Base-by-base conservation (phyloP, 331 rosid species). In the Rosa hybrid region DNA sequence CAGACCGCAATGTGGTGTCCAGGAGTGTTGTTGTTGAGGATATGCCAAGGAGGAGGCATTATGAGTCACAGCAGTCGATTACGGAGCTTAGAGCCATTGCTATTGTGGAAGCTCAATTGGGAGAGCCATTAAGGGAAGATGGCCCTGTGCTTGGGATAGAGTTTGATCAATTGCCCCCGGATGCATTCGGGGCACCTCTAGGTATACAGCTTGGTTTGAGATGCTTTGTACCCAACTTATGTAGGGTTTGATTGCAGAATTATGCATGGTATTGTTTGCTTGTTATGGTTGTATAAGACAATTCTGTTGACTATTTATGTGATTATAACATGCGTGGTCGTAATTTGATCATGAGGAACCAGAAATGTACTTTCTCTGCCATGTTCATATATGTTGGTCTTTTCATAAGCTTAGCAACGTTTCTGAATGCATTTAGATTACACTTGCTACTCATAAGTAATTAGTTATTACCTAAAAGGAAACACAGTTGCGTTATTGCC, bases 111-210 rank as follows among this genome's bases (percentile, higher is more conserved):
- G 93, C 94, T 54, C 99, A 96, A 77, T 84, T 96, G 83, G 98
- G 98, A 62, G 97, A 93, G 83, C 92, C 97, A 62, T 76, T 96
- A 82, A 90, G 97, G 87, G 98, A 93, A 25, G 97, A 96, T 65
- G 99, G 97, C 23, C 99, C 99, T 3, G 77, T 90, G 81, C 89
- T 96, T 21, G 99, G 99, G 76, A 80, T 90, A 44, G 99, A 96
- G 88, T 96, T 96, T 78, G 99, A 96, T 88, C 84, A 90, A 5
- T 83, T 96, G 87, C 98, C 99, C 3, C 99, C 99, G 0, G 99
- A 94, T 90, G 99, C 99, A 12, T 96, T 96, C 5, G 98, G 99
- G 51, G 97, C 97, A 77, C 97, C 96, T 39, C 56, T 96, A 85
- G 97, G 99, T 93, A 88, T 77, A 50, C 51, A 49, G 51, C 23